Evolutionary conservation across 2,329 filamentous ascomycete genomes (phyloP).

Genomic region (Cladophialophora bantiana): DNA sequence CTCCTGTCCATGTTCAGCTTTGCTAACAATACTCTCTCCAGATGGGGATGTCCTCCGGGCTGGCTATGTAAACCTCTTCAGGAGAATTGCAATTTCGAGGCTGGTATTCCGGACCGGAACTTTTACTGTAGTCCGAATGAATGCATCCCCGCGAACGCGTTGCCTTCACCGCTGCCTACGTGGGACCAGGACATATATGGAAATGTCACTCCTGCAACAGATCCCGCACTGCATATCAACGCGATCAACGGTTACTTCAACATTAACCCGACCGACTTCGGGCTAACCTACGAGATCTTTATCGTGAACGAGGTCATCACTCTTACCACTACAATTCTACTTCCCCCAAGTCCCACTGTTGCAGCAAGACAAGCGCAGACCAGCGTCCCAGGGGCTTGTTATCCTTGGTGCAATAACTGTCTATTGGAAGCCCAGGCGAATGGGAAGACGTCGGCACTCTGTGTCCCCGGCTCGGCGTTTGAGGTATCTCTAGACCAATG

Average conservation of each 20-base stretch:
- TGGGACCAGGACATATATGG: conserved; percentile 41
- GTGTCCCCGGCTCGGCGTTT: conserved; percentile 55
- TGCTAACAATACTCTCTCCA: conserved; percentile 35
- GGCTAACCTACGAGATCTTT: conserved; percentile 69
- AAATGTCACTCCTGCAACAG: conserved; percentile 46
- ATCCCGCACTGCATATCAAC: conserved; percentile 32
- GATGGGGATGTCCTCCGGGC: conserved; percentile 55
- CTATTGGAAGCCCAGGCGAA: conserved; percentile 54
- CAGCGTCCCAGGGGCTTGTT: conserved; percentile 60
- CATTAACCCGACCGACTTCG: conserved; percentile 68
- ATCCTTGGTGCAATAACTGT: conserved; percentile 59
- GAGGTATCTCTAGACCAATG: conserved; percentile 49
- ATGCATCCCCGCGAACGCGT: conserved; percentile 47
- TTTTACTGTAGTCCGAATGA: conserved; percentile 51
- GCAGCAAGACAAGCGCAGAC: conserved; percentile 41
- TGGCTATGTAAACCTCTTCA: conserved; percentile 51
- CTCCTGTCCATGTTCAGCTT: neutral
- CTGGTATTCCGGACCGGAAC: conserved; percentile 48
- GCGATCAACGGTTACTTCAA: conserved; percentile 63
- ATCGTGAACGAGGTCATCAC: conserved; percentile 51
- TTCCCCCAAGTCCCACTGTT: conserved; percentile 34
- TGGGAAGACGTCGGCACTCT: conserved; percentile 60
- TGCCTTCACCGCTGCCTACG: conserved; percentile 40
- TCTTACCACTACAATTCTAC: conserved; percentile 55
- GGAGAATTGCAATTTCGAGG: conserved; percentile 50